Evolutionary conservation across 2,329 filamentous ascomycete genomes (phyloP), one percentile per base, ranked within the genome.

Genomic region (Thielaviopsis populi): DNA sequence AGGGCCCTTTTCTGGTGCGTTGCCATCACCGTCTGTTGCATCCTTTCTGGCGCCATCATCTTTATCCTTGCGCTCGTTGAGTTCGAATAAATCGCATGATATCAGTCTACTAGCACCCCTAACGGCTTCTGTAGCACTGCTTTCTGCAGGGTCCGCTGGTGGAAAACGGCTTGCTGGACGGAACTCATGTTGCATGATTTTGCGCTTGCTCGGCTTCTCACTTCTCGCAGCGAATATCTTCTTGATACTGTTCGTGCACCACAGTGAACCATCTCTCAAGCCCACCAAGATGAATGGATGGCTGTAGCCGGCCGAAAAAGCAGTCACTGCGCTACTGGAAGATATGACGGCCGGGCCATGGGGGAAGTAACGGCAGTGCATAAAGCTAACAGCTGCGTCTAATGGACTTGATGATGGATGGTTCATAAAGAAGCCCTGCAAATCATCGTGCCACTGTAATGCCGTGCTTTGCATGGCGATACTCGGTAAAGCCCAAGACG

Each of bases 211-310:
- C 7, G 69, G 68, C 65, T 73, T 74, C 54, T 74, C 70, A 50
- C 75, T 73, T 64, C 76, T 74, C 48, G 73, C 74, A 8, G 68
- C 64, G 62, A 77, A 75, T 0, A 78, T 71, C 66, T 76, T 75
- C 62, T 75, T 74, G 59, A 79, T 69, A 30, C 76, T 71, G 67
- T 79, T 80, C 66, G 75, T 73, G 6, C 75, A 73, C 75, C 78
- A 82, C 2, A 83, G 71, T 0, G 78, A 79, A 11, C 81, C 81
- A 64, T 83, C 80, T 1, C 77, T 74, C 53, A 77, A 75, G n/a
- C 81, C 81, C 13, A 80, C 71, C 1, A 83, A 74, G 10, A 80
- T 71, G 67, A 76, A 83, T 0, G 81, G 81, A 64, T 84, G 81
- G 15, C 75, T 76, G 1, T 71, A 68, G 17, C 80, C 80, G 2